Evolutionary conservation across 257 asterid genomes (phyloP).

Genomic region (Leptodermis oblonga): DNA sequence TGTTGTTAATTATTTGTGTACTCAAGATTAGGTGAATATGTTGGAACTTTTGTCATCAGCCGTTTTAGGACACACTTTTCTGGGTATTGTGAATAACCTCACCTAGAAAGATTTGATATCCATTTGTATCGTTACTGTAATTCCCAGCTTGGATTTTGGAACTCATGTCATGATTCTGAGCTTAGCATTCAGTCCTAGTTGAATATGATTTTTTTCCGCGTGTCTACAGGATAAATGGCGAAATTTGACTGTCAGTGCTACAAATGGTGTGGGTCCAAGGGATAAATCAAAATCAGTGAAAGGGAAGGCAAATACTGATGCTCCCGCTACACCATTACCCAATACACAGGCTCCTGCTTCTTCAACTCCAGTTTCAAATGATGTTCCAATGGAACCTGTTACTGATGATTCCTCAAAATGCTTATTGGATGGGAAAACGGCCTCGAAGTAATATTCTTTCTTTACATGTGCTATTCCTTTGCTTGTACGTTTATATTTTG

Average conservation of each 20-base stretch:
- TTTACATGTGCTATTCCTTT: neutral
- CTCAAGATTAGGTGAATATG: neutral
- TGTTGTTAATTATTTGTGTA: neutral
- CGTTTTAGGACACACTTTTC: neutral
- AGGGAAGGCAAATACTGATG: constrained; percentile 42
- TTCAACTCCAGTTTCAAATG: constrained; percentile 39
- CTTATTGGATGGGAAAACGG: constrained; percentile 51
- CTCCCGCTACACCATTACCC: constrained; percentile 41
- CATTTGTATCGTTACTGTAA: neutral
- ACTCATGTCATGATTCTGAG: constrained; percentile 1
- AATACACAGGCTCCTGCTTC: constrained; percentile 30
- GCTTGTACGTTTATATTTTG: neutral
- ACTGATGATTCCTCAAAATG: constrained; percentile 49
- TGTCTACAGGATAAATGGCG: constrained; percentile 82
- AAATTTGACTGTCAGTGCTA: constrained; percentile 64
- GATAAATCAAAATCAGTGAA: constrained; percentile 58
- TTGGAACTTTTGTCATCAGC: neutral
- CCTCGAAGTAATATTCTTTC: constrained; percentile 47
- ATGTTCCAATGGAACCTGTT: constrained; percentile 34
- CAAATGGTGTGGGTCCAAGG: constrained; percentile 53
- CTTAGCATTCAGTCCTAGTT: neutral
- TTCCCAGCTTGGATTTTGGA: neutral
- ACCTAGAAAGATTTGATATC: neutral
- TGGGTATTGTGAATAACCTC: neutral
- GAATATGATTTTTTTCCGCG: neutral